A percentile compares a stretch with the other conserved stretches of the same genome.
Evolutionary conservation across 345 rosid genomes (phyloP).

Genomic region (Brassica cretica): DNA sequence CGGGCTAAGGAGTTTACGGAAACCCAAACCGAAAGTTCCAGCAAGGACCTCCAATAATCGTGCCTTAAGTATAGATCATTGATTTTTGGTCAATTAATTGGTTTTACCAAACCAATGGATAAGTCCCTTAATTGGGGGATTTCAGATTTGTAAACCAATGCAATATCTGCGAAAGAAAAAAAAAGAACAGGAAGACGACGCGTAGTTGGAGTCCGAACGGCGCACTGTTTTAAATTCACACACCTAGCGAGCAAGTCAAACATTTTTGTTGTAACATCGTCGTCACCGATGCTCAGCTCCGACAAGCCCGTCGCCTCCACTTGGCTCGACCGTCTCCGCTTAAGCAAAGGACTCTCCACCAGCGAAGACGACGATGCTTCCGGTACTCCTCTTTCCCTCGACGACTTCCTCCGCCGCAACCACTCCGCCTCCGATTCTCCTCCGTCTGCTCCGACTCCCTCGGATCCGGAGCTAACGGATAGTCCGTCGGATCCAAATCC

Average conservation of each 20-base stretch:
- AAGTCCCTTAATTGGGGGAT: too few species aligned
- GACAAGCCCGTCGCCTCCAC: constrained; percentile 54
- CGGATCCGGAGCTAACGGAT: constrained; percentile 36
- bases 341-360: constrained; percentile 70
- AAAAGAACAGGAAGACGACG: constrained; percentile 14
- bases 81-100: too few species aligned
- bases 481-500: constrained; percentile 16
- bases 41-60: too few species aligned
- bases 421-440: constrained; percentile 43
- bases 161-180: too few species aligned
- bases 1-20: too few species aligned
- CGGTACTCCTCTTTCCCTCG: constrained; percentile 46
- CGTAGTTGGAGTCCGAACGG: constrained; percentile 34
- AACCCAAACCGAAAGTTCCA: too few species aligned
- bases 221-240: constrained; percentile 31
- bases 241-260: not conserved
- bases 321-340: constrained; percentile 90
- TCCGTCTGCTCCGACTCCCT: constrained; percentile 44
- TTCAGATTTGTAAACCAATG: too few species aligned
- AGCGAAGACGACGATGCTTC: constrained; percentile 53
- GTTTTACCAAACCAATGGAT: too few species aligned
- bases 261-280: constrained; percentile 6
- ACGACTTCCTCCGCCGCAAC: constrained; percentile 56
- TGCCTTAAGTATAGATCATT: too few species aligned
- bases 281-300: constrained; percentile 67